A percentile compares a stretch with the other conserved stretches of the same genome.
Evolutionary conservation across 805 yeast species (phyloP).

Genomic region (Maudiozyma saulgeensis): DNA sequence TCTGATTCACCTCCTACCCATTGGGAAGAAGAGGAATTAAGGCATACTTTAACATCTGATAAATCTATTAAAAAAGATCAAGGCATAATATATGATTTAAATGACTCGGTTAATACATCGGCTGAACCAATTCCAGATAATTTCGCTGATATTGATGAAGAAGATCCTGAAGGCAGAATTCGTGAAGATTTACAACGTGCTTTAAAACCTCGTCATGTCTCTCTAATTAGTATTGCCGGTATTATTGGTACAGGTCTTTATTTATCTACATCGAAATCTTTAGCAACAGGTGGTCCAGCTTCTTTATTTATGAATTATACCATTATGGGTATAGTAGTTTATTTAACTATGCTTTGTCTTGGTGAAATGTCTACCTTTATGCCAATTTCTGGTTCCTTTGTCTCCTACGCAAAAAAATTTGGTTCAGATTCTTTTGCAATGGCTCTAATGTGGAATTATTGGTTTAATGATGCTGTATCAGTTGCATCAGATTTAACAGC

Average conservation of each 20-base stretch:
- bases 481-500: constrained; percentile 58
- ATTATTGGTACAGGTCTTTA: constrained; percentile 65
- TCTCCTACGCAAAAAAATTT: constrained; percentile 49
- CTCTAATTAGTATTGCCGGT: constrained; percentile 75
- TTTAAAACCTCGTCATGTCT: constrained; percentile 56
- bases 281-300: constrained; percentile 44
- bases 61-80: neutral
- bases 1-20: neutral
- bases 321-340: constrained; percentile 43
- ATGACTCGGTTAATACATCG: neutral
- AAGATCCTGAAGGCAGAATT: constrained; percentile 8
- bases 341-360: constrained; percentile 42
- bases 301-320: constrained; percentile 41
- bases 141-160: neutral
- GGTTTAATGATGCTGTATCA: constrained; percentile 52
- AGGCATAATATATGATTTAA: neutral
- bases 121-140: constrained; percentile 28
- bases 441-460: constrained; percentile 65
- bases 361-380: constrained; percentile 49
- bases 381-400: constrained; percentile 52
- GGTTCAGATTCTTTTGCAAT: constrained; percentile 61
- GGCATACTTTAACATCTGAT: neutral
- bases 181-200: constrained; percentile 8
- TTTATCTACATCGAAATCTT: constrained; percentile 43
- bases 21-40: neutral